A percentile compares a stretch with the other conserved stretches of the same genome.
phyloP scores from a whole-genome alignment of 2,329 filamentous ascomycete genomes.

The Trichoderma sp. region DNA sequence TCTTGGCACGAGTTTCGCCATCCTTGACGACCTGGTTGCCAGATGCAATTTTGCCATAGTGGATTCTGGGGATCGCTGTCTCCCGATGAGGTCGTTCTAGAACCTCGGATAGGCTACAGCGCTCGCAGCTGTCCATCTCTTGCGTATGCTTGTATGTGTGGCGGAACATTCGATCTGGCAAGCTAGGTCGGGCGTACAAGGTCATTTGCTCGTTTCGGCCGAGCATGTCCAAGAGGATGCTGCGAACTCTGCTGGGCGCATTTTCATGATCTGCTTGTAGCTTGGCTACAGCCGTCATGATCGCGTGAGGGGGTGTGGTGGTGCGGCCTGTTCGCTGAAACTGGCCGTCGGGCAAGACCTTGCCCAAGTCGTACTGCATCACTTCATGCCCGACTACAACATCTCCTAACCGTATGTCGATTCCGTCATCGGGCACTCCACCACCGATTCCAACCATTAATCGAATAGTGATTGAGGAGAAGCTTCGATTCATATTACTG shows the following conservation, averaged over 20 bases:
- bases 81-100: not conserved
- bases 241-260: not conserved
- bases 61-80: conserved; percentile 15
- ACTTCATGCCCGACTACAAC: conserved; percentile 27
- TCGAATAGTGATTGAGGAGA: conserved; percentile 32
- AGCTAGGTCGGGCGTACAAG: not conserved
- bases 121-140: not conserved
- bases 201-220: not conserved
- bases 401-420: conserved; percentile 28
- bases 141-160: conserved; percentile 4
- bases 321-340: not conserved
- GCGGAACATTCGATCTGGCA: not conserved
- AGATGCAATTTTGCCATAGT: conserved; percentile 34
- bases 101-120: not conserved
- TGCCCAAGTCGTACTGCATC: conserved; percentile 26
- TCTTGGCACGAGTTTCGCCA: conserved; percentile 19
- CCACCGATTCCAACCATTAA: conserved; percentile 12
- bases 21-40: conserved; percentile 31
- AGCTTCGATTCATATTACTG: conserved; percentile 36
- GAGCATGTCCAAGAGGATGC: not conserved
- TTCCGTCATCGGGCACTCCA: conserved; percentile 28
- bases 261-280: not conserved
- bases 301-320: not conserved
- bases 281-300: not conserved
- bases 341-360: not conserved